Evolutionary conservation across 1,139 yeast genomes (phyloP), one percentile per base, ranked within the genome.

Genomic region (Chernovozyma sophiae-reginae): DNA sequence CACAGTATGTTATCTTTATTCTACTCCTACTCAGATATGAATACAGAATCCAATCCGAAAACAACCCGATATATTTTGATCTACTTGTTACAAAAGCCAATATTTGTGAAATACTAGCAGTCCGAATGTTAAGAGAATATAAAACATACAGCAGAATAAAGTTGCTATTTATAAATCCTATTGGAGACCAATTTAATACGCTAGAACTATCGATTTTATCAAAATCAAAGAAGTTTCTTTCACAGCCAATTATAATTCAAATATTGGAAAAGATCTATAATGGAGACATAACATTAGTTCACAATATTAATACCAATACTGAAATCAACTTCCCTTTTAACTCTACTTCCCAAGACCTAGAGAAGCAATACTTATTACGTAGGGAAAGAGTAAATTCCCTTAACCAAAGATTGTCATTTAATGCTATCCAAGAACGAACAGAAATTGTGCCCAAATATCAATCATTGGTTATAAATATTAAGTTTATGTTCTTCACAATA

Each of bases 21-120:
- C 47, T 69, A 10, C 49, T 69, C 24, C 50, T 69, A 13, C 46
- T 69, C 24, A 51, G 68, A 30, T 65, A 67, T 42, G 75, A 69
- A 43, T 78, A 68, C 46, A 52, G 61, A 40, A 71, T 75, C 31
- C 82, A 78, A 45, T 62, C 72, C 15, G 68, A 67, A 30, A 56
- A 62, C 40, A 73, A 77, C 44, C 65, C 75, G 32, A 72, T 77
- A 24, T 58, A 63, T 45, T 68, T 64, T 35, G 81, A 78, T 32
- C 58, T 77, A 27, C 59, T 75, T 51, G 52, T 54, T 1, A 74
- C 83, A 10, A 69, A 79, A 37, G 74, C 82, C 19, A 65, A 61
- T 40, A 62, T 77, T 4, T 78, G 84, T 52, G 83, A 78, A 49
- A 54, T 76, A 12, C 57, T 77, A 31, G 79, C 82, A 2, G 65